phyloP scores from a whole-genome alignment of 805 yeast genomes.

The Yamadazyma kitorensis region DNA sequence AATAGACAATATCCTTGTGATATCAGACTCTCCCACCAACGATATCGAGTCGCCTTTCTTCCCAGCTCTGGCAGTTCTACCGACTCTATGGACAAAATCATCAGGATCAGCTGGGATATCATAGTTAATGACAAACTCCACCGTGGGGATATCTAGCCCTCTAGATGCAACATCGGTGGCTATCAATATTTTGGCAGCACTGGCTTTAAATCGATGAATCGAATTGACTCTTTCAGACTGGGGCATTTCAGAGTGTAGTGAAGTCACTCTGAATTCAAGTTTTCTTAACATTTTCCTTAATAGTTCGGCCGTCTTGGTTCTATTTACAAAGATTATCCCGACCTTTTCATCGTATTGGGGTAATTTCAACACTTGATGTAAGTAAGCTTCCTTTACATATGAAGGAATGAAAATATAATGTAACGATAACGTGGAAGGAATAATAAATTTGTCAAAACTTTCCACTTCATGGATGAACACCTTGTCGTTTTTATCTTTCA shows the following conservation, averaged over 20 bases:
- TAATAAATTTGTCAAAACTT: slow-evolving; percentile 68
- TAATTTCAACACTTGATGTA: slow-evolving; percentile 63
- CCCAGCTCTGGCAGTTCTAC: slow-evolving; percentile 99
- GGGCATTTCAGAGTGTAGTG: slow-evolving; percentile 92
- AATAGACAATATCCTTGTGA: slow-evolving; percentile 75
- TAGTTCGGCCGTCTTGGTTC: slow-evolving; percentile 87
- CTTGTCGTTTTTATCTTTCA: slow-evolving; percentile 62
- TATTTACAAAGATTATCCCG: slow-evolving; percentile 85
- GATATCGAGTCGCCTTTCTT: slow-evolving; percentile 80
- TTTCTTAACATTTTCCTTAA: slow-evolving; percentile 71
- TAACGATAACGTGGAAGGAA: slow-evolving; percentile 69
- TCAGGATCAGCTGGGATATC: slow-evolving; percentile 97
- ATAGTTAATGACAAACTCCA: slow-evolving; percentile 83
- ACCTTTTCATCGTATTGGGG: slow-evolving; percentile 63
- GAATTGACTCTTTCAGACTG: slow-evolving; percentile 90
- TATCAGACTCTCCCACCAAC: slow-evolving; percentile 82
- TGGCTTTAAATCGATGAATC: slow-evolving; percentile 87
- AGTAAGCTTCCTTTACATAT: slow-evolving; percentile 85
- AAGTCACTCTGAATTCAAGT: slow-evolving; percentile 77
- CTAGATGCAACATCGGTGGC: slow-evolving; percentile 98
- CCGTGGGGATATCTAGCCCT: slow-evolving; percentile 95
- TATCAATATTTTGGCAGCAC: slow-evolving; percentile 86
- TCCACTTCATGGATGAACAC: slow-evolving; percentile 76
- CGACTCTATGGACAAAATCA: slow-evolving; percentile 94
- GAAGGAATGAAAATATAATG: slow-evolving; percentile 77